Base-by-base conservation (phyloP, 176 grass and related monocot genomes). In the Raddia distichophylla region DNA sequence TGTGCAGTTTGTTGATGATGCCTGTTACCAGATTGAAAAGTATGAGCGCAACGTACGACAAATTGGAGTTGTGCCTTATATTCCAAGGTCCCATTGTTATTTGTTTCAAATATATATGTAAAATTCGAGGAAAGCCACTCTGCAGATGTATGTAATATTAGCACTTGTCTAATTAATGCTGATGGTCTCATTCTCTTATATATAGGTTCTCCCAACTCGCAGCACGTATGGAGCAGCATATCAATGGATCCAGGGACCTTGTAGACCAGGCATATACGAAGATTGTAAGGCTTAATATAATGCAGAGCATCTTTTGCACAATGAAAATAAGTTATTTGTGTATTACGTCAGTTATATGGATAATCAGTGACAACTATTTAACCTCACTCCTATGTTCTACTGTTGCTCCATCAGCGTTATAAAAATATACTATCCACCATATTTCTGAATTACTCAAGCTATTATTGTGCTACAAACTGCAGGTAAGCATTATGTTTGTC, bases 401-500 rank as follows among this genome's bases (percentile, higher is more conserved):
- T 85, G 35, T 40, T 40, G 37, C 37, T 40, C 37, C 4, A 18
- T 64, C 45, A 3, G 55, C 42, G 52, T 60, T 78, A 45, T 73
- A 61, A 7, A 75, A 49, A 19, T 46, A 19, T 46, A 17, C 46
- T 69, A 27, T 5, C 22, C 46, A 77, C 7, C 14, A 63, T 65
- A 3, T 51, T 63, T 37, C 8, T 19, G 3, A 60, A 20, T 81
- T 79, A 48, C 37, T 55, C 35, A 64, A 85, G 64, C 17, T 79
- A 17, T 65, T 82, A 7, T 17, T 75, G 40, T 80, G 68, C 47
- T 40, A 60, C 61, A 77, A 80, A 75, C n/a, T n/a, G n/a, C 73
- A 94, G 92, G 92, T 94, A 13, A 94, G 77, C 64, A 91, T 94
- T 78, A 98, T 98, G 92, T 98, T 98, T 91, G 92, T 95, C 8